Evolutionary conservation across 345 rosid genomes (phyloP), one percentile per base, ranked within the genome.

Genomic region (Eucalyptus victrix): DNA sequence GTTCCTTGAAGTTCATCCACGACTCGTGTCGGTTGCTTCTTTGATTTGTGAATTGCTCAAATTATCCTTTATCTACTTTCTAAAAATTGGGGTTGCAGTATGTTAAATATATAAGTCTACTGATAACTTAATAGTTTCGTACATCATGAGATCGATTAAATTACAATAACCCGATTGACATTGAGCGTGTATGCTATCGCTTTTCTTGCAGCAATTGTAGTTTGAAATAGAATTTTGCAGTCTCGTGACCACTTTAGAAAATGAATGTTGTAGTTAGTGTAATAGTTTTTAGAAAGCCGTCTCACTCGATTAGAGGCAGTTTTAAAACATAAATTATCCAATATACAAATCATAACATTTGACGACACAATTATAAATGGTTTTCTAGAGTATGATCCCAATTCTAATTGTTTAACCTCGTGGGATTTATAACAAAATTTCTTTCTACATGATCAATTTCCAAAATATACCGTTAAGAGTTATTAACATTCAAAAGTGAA

Each of bases 81-180:
- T 60, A 28, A 6, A 28, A 12, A 5, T 60, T 28, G 0, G 17
- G 8, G 32, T 8, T 17, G 5, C 0, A 3, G 18, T n/a, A n/a
- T n/a, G 18, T n/a, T 65, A 30, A 60, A 60, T 56, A 60, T 3
- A 28, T 28, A 60, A 60, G 30, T 28, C 15, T 60, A 28, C 8
- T 60, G 4, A 60, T 60, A 6, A 65, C 40, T 15, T 32, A 65
- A 65, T 16, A 15, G 5, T n/a, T 65, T 7, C 3, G 6, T n/a
- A 13, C 10, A 14, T n/a, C 37, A 8, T 4, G 9, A 14, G 19
- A 15, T 16, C 21, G 1, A 15, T 65, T n/a, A 65, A 8, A 16
- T n/a, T 16, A n/a, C 9, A 6, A 65, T 0, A 65, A 15, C 37
- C 76, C 11, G 2, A 65, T 65, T 7, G 21, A 15, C 76, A 65